These are phyloP conservation scores for Tetrahymena malaccensis DNA, from an alignment of 73 alveolate genomes.

Conservation along the genomic window DNA sequence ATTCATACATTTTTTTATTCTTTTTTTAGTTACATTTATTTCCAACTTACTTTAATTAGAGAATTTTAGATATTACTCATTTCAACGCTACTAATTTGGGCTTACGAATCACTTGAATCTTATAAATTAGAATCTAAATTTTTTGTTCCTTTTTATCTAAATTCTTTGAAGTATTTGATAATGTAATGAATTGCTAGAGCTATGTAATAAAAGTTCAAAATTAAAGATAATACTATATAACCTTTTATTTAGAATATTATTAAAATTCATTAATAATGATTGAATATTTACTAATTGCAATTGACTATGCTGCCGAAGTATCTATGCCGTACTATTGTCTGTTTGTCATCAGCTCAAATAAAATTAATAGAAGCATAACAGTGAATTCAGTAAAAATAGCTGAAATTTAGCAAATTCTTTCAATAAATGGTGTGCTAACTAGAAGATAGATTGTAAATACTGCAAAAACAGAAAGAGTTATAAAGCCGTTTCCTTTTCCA, in stretches of 20 bases:
- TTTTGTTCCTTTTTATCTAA: neutral
- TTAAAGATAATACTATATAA: neutral
- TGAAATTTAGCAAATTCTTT: neutral
- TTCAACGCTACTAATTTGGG: neutral
- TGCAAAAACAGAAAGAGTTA: neutral
- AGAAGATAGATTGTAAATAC: neutral
- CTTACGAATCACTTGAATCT: neutral
- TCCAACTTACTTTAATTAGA: neutral
- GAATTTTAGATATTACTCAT: neutral
- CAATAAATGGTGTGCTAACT: neutral
- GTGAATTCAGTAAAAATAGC: neutral
- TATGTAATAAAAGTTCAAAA: neutral
- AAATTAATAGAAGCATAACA: neutral
- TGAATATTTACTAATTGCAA: neutral
- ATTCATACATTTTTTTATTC: too few species aligned
- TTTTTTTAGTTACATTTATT: too few species aligned
- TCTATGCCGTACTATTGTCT: neutral
- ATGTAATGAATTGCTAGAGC: neutral
- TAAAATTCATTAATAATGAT: neutral
- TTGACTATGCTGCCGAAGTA: neutral
- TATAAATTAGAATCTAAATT: neutral
- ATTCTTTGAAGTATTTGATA: neutral
- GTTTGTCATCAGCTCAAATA: neutral
- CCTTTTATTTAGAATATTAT: neutral
- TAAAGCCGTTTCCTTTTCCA: neutral